phyloP scores from a whole-genome alignment of 2,329 filamentous ascomycete species.

The Stagonosporopsis tanaceti region DNA sequence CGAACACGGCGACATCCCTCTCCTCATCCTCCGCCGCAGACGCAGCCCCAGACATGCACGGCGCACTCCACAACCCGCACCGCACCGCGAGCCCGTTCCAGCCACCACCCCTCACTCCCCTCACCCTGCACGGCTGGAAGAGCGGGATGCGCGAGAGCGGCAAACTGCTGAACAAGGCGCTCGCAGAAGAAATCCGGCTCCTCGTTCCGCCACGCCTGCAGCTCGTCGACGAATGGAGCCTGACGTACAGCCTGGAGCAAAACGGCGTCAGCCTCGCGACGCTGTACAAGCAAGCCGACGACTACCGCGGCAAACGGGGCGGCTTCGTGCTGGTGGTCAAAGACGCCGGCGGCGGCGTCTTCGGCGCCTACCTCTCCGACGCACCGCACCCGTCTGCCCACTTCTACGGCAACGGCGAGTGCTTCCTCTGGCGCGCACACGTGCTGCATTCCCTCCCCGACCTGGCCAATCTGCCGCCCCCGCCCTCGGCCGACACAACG shows the following conservation, averaged over 20 bases:
- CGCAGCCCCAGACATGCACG: constrained; percentile 56
- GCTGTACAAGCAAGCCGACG: constrained; percentile 80
- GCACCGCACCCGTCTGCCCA: constrained; percentile 79
- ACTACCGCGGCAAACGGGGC: constrained; percentile 72
- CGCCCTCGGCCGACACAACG: constrained; percentile 72
- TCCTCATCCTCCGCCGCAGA: constrained; percentile 10
- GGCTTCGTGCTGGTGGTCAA: constrained; percentile 90
- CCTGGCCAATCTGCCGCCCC: constrained; percentile 69
- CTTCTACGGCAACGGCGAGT: constrained; percentile 96
- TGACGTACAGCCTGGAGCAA: constrained; percentile 90
- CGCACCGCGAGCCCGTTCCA: constrained; percentile 81
- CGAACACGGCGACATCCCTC: constrained; percentile 40
- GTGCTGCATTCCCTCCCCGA: constrained; percentile 64
- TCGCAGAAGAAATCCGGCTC: constrained; percentile 92
- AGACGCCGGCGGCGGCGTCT: constrained; percentile 79
- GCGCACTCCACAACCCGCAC: constrained; percentile 67
- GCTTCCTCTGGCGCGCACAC: constrained; percentile 86
- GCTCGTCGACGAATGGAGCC: constrained; percentile 83
- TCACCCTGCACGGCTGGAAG: constrained; percentile 73
- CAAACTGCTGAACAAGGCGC: constrained; percentile 71
- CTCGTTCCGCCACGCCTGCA: constrained; percentile 87
- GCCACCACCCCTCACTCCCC: constrained; percentile 84
- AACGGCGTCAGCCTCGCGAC: constrained; percentile 88
- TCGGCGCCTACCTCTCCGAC: constrained; percentile 94
- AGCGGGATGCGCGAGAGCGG: constrained; percentile 66